Evolutionary conservation across 164 flowering plant genomes (phyloP).

Genomic region (Platanus orientalis): DNA sequence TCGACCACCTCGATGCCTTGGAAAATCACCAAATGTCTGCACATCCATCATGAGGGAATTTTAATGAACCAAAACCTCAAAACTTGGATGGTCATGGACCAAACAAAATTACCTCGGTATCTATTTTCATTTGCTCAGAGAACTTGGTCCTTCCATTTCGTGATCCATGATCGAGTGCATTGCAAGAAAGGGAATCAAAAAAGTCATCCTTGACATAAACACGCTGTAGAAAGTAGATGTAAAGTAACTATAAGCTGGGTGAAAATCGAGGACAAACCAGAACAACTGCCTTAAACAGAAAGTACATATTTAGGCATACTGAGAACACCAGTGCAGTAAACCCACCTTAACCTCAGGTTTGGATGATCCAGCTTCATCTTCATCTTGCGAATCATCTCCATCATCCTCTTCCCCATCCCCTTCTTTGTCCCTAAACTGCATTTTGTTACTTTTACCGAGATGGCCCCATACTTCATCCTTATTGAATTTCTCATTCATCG

Average conservation of each 20-base stretch:
- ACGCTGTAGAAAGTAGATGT: conserved; percentile 32
- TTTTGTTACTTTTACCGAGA: conserved; percentile 55
- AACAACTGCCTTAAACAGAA: not conserved
- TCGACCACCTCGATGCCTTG: conserved; percentile 62
- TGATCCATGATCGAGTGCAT: conserved; percentile 44
- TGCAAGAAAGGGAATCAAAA: conserved; percentile 72
- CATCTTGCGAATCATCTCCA: conserved; percentile 38
- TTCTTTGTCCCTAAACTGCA: conserved; percentile 28
- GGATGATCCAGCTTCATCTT: conserved; percentile 36
- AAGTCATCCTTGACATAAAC: conserved; percentile 86
- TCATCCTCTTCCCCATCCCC: conserved; percentile 31
- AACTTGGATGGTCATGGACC: not conserved
- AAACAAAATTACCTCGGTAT: conserved; percentile 59
- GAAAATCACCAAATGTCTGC: conserved; percentile 80
- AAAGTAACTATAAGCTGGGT: not conserved
- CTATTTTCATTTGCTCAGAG: conserved; percentile 67
- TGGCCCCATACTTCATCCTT: conserved; percentile 96
- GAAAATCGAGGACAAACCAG: not conserved
- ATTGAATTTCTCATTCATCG: conserved; percentile 94
- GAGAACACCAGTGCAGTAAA: too few relatives aligned
- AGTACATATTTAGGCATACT: not conserved
- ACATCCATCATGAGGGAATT: not conserved
- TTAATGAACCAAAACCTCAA: not conserved
- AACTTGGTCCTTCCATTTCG: conserved; percentile 52
- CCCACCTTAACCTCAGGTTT: conserved; percentile 41